Evolutionary conservation across 2,329 filamentous ascomycete genomes (phyloP), one percentile per base, ranked within the genome.

Genomic region (Rutstroemia sp.): DNA sequence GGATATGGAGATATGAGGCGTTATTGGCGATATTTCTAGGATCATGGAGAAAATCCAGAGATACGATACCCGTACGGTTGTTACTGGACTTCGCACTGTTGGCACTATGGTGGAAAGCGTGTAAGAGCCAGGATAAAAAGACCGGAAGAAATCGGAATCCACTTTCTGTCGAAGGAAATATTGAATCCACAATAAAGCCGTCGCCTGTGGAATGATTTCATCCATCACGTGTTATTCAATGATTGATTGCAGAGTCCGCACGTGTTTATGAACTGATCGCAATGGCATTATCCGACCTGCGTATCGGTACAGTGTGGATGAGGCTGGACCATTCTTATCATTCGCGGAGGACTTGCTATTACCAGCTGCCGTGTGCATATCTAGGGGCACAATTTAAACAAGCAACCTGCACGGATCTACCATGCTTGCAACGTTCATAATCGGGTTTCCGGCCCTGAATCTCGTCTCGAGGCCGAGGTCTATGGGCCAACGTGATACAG

Each of bases 151-250:
- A 8, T 54, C 52, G 52, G 52, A 49, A 39, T 49, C 52, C 21
- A 49, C 52, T 21, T 19, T 41, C 23, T 23, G 5, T 19, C 47
- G 42, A 37, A 34, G 44, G 42, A 34, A 54, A 23, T 39, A 48
- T 54, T 27, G 25, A 44, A 54, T 54, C 52, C 52, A 54, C n/a
- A 54, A 54, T 54, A 54, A 54, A 54, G 52, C 52, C 52, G 52
- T 49, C 44, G 52, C 6, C 19, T 42, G 41, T 54, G 34, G 34
- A 34, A 54, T 54, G 44, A 38, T 54, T 38, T 49, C 6, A 4
- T n/a, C 14, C 38, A n/a, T 42, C 39, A 42, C 39, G 18, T 42
- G 39, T 42, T 34, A 10, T 1, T 34, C 30, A 14, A 34, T 34
- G 30, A 42, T 42, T n/a, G 18, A 42, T 2, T 42, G 39, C 39